These are phyloP conservation scores for Colletotrichum tofieldiae DNA, from an alignment of 2,329 filamentous ascomycete genomes.

Conservation along the genomic window DNA sequence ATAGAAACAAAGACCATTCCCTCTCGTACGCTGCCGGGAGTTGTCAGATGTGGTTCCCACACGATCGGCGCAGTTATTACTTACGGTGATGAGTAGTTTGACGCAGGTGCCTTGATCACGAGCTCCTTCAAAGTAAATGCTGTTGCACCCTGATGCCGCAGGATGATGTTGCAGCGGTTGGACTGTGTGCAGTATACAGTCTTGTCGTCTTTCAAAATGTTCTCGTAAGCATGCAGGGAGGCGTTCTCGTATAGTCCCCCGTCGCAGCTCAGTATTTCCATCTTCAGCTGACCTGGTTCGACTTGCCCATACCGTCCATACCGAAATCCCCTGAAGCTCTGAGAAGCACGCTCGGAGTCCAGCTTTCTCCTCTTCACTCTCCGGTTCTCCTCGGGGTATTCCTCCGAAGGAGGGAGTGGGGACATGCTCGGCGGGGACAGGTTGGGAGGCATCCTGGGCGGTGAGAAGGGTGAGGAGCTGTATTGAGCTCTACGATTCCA, in stretches of 20 bases:
- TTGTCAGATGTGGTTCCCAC: conserved; percentile 48
- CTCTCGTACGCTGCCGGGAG: conserved; percentile 79
- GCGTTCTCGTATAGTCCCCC: conserved; percentile 80
- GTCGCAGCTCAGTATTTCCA: conserved; percentile 93
- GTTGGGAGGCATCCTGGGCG: conserved; percentile 49
- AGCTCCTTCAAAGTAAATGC: conserved; percentile 89
- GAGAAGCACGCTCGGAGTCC: conserved; percentile 72
- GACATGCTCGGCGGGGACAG: conserved; percentile 53
- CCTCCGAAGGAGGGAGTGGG: conserved; percentile 54
- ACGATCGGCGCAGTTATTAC: conserved; percentile 49
- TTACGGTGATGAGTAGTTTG: conserved; percentile 88
- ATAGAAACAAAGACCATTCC: conserved; percentile 94
- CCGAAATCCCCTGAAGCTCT: conserved; percentile 72
- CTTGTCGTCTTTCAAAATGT: conserved; percentile 85
- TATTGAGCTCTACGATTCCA: conserved; percentile 41
- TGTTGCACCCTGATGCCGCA: conserved; percentile 85
- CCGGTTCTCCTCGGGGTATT: conserved; percentile 64
- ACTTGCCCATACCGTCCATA: conserved; percentile 93
- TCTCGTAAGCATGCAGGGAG: conserved; percentile 78
- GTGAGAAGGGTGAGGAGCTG: conserved; percentile 42
- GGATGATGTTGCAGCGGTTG: conserved; percentile 88
- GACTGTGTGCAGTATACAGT: conserved; percentile 93
- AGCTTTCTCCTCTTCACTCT: conserved; percentile 79
- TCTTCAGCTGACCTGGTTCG: conserved; percentile 83
- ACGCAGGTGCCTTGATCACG: conserved; percentile 85